Evolutionary conservation across 495 filamentous ascomycete species (phyloP), one percentile per base, ranked within the genome.

Genomic region (Oleoguttula mirabilis): DNA sequence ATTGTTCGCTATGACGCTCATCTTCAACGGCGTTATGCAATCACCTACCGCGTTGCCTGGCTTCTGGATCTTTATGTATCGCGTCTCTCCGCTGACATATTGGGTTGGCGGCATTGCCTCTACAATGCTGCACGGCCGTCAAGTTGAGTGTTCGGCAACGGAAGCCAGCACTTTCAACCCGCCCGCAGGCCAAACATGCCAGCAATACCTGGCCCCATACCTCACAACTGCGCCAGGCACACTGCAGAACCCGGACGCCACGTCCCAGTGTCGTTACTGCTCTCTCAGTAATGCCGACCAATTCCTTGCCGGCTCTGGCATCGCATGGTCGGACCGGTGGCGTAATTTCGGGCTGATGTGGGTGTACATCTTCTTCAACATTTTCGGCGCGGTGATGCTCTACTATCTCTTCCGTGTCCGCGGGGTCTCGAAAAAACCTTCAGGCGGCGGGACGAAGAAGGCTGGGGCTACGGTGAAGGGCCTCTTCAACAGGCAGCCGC

Each of bases 381-480:
- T 87, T 43, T 52, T 64, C n/a, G 77, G 59, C 17, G 85, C 84
- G 0, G 55, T 88, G 15, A 65, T 70, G 31, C 55, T 94, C 14
- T 94, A 93, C 61, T 93, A 81, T 80, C 58, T 87, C 39, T 69
- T 73, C 5, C 66, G 86, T 4, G 80, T 93, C 4, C n/a, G n/a
- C n/a, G n/a, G n/a, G n/a, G n/a, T n/a, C n/a, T n/a, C n/a, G n/a
- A n/a, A n/a, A n/a, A n/a, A n/a, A n/a, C n/a, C n/a, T n/a, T n/a
- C n/a, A n/a, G n/a, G n/a, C n/a, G n/a, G n/a, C n/a, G n/a, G n/a
- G n/a, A n/a, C n/a, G n/a, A n/a, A n/a, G n/a, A n/a, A n/a, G n/a
- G n/a, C n/a, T n/a, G n/a, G n/a, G n/a, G n/a, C n/a, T n/a, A n/a
- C n/a, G n/a, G n/a, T n/a, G n/a, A n/a, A n/a, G n/a, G n/a, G n/a